Percentiles rank a stretch among this genome's conserved stretches.
Conservation (phyloP, 1,284 basidiomycete genomes). For the Ganoderma resinaceum region DNA sequence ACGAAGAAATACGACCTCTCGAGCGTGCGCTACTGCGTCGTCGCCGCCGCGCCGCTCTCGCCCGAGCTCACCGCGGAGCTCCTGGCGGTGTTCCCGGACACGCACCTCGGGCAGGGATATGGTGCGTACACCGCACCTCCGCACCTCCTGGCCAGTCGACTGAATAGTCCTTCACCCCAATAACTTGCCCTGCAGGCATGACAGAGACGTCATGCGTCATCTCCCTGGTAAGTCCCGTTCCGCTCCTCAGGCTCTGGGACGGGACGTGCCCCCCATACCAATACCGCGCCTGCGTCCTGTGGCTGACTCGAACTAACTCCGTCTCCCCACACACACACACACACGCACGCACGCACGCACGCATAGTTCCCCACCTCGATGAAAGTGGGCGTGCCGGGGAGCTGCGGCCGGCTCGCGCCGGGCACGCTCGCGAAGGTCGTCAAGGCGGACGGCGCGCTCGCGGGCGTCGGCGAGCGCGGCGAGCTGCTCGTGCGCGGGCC, state of each 20-base stretch:
- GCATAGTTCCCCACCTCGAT: constrained; percentile 39
- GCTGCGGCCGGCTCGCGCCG: constrained; percentile 47
- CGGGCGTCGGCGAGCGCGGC: constrained; percentile 68
- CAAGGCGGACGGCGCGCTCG: constrained; percentile 66
- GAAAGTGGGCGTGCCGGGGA: constrained; percentile 39
- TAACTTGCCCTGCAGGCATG: constrained; percentile 45
- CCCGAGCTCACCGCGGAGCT: constrained; percentile 67
- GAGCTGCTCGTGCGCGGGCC: constrained; percentile 69
- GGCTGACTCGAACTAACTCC: too few relatives aligned
- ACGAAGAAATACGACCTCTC: constrained; percentile 71
- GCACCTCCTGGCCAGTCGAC: neutral
- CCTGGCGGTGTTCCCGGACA: constrained; percentile 63
- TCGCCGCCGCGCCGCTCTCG: constrained; percentile 78
- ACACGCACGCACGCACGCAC: constrained; percentile 33
- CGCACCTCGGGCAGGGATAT: constrained; percentile 70
- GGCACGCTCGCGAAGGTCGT: constrained; percentile 55
- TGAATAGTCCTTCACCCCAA: too few relatives aligned
- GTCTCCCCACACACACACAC: too few relatives aligned
- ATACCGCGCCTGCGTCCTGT: too few relatives aligned
- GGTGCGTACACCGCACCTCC: constrained; percentile 42
- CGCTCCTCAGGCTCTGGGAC: neutral
- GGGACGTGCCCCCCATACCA: too few relatives aligned
- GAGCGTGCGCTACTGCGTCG: constrained; percentile 62
- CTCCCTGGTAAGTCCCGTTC: neutral
- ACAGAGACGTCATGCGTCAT: constrained; percentile 42